Base-by-base conservation (phyloP, 495 filamentous ascomycete genomes). In the Lophium mytilinum region DNA sequence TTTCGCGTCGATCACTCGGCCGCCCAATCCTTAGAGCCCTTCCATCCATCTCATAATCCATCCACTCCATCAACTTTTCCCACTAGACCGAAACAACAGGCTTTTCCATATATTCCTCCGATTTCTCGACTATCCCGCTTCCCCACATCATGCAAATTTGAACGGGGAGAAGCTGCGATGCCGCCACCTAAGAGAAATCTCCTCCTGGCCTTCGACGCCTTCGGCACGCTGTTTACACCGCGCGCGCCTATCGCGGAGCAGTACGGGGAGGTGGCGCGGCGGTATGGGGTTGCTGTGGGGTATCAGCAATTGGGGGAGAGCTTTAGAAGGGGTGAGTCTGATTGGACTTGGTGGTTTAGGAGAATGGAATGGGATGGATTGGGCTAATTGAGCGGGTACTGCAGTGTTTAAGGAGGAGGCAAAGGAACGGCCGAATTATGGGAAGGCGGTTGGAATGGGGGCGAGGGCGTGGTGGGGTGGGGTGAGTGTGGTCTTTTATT, bases 141-240 rank as follows among this genome's bases (percentile, higher is more conserved):
- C n/a, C n/a, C n/a, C n/a, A n/a, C n/a, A n/a, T n/a, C n/a, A n/a
- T n/a, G n/a, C n/a, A n/a, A n/a, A n/a, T n/a, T n/a, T n/a, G n/a
- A n/a, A n/a, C n/a, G n/a, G n/a, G n/a, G n/a, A n/a, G n/a, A n/a
- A n/a, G n/a, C n/a, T n/a, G n/a, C 24, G 24, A 3, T 6, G 6
- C 2, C 6, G 24, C 24, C 24, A 30, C 24, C 24, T 6, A 70
- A 69, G 57, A 63, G 61, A 52, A 80, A 76, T 33, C 78, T 85
- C 10, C 74, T 87, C 30, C 69, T 88, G 46, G 86, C 80, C 60
- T 81, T 92, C 57, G 88, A 92, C 69, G 88, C 86, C 46, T 91
- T 91, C 55, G 83, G 79, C 3, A 92, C 88, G 0, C 73, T 92
- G 36, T 89, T 88, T 70, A 70, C 73, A 24, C 88, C 88, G 4